These are phyloP conservation scores for Persicaria maculosa DNA, from an alignment of 148 eudicot species.

Conservation along the genomic window DNA sequence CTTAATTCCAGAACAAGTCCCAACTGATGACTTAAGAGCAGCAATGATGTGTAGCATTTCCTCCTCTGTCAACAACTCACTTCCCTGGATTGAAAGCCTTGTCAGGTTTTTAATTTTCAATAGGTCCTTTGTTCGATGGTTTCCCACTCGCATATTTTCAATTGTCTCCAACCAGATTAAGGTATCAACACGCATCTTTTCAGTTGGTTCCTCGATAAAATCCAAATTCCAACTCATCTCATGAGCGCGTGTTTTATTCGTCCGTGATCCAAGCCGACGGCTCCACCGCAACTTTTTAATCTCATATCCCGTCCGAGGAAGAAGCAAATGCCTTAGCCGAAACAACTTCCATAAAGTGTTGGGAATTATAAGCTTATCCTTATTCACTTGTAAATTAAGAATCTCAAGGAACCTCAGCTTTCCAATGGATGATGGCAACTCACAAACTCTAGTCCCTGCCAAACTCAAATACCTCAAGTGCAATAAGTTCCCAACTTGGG, in stretches of 20 bases:
- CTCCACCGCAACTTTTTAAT: too few species aligned
- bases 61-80: slow-evolving; percentile 10
- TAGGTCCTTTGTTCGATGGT: slow-evolving; percentile 19
- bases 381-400: neutral
- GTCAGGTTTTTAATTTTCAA: slow-evolving; percentile 20
- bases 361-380: neutral
- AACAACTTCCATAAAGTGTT: slow-evolving; percentile 2
- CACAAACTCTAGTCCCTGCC: neutral
- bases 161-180: slow-evolving; percentile 24
- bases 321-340: neutral
- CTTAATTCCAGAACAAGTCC: neutral
- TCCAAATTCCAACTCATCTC: too few species aligned
- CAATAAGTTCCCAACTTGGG: neutral
- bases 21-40: neutral
- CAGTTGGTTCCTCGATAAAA: too few species aligned
- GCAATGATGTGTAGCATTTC: slow-evolving; percentile 15
- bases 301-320: neutral
- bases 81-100: slow-evolving; percentile 19
- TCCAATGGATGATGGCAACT: slow-evolving; percentile 5
- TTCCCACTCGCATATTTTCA: slow-evolving; percentile 16
- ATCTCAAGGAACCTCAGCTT: neutral
- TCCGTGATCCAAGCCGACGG: too few species aligned
- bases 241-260: too few species aligned
- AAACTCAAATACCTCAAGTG: slow-evolving; percentile 10
- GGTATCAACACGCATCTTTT: slow-evolving; percentile 16